Base-by-base conservation (phyloP, 108 stramenopile genomes). In the Nitzschia palea region DNA sequence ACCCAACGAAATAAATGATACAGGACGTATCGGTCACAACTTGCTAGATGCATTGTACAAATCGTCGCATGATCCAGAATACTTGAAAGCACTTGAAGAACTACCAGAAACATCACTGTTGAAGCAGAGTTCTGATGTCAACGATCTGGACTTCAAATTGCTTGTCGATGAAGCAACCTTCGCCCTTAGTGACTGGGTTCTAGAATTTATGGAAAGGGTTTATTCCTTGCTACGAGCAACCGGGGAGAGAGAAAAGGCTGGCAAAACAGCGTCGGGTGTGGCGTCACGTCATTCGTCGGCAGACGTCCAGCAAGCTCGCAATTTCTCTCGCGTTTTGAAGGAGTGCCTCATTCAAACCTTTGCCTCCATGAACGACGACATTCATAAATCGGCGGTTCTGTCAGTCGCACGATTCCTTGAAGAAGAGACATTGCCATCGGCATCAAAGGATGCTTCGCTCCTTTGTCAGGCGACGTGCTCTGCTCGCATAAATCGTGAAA, bases 171-270 rank as follows among this genome's bases (percentile, higher is more conserved):
- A 94, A 54, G 86, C 90, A 27, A 69, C 77, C 48, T 64, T 70
- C 43, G 85, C 88, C 9, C 76, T 91, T 76, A 73, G 79, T 45
- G 93, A 94, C 63, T 95, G 90, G 90, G 75, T 84, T 0, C 66
- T 92, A 25, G 78, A 77, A 36, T 93, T 96, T 62, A 80, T 96
- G 26, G 90, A 91, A 42, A 67, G 92, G 17, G 70, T 96, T n/a
- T 96, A 88, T 60, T 83, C 79, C 58, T 71, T 93, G 14, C 60
- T 92, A 12, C 70, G 88, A 48, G 90, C 93, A 34, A 79, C 87
- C 12, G 94, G 88, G 6, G 90, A 92, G 68, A 70, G 86, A 52
- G 94, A 92, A 56, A 95, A 92, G 68, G 52, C 78, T 17, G 87
- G 86, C 44, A 92, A 90, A 61, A 82, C 70, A 8, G 67, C 81